Conservation (phyloP, 441 rosid species). For the Populus hybrid region DNA sequence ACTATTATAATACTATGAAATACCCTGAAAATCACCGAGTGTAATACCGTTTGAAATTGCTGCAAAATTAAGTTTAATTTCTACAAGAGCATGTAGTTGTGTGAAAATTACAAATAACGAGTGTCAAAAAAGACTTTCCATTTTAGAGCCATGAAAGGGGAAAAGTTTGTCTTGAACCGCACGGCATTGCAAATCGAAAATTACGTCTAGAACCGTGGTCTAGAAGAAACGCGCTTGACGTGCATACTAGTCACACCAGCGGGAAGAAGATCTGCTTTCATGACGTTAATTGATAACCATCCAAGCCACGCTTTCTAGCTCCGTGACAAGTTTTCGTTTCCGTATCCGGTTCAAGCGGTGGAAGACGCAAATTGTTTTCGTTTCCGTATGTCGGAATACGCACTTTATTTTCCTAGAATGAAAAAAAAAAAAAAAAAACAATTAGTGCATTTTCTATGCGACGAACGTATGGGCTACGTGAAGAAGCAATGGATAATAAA, state of each 20-base stretch:
- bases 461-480: neutral
- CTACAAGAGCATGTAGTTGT: too few relatives aligned
- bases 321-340: neutral
- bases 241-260: neutral
- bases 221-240: neutral
- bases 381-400: neutral
- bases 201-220: conserved; percentile 7
- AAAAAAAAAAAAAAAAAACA: too few relatives aligned
- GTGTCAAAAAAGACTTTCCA: too few relatives aligned
- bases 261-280: neutral
- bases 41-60: neutral
- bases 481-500: neutral
- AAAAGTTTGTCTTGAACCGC: neutral
- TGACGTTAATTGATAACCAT: neutral
- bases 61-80: too few relatives aligned
- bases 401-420: neutral
- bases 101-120: too few relatives aligned
- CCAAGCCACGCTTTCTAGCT: neutral
- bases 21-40: too few relatives aligned
- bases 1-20: too few relatives aligned
- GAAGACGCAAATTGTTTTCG: neutral
- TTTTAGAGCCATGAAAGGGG: neutral
- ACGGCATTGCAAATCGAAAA: conserved; percentile 17
- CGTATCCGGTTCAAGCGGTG: neutral
- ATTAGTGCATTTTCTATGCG: neutral